Base-by-base conservation (phyloP, 2,329 filamentous ascomycete genomes). In the Fusarium xyrophilum region DNA sequence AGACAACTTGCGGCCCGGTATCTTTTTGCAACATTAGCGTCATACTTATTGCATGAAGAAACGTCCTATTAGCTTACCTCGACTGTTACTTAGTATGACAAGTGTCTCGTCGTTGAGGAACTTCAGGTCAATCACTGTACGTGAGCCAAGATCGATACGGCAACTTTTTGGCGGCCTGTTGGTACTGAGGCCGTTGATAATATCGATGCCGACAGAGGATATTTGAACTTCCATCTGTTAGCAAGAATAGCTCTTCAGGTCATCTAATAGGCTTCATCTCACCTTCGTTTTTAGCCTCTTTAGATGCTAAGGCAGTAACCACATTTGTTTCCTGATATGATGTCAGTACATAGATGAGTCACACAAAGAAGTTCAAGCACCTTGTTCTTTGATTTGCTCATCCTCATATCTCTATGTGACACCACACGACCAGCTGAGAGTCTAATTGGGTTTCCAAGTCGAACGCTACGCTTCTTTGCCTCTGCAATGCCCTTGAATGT, bases 401-500 rank as follows among this genome's bases (percentile, higher is more conserved):
- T 88, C 23, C 81, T 82, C 67, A 90, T 79, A 74, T 92, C 89
- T 55, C 86, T 77, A 61, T 75, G 86, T 74, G 70, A 86, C 70
- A 80, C 81, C 68, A 74, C 85, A 65, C 74, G 73, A 1, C 79
- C 80, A 13, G 85, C 62, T 3, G 80, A 78, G 8, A 89, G 71
- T 52, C 78, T 81, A 6, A 83, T 80, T 6, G 85, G 79, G 33
- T 84, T 83, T 6, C 89, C 89, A 70, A 93, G 89, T 8, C 89
- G 81, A 14, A 93, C 89, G 58, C 88, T 90, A 56, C 89, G 82
- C 72, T 87, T 84, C 78, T 93, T 86, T 10, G 89, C 86, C 77
- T 90, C 86, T 65, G 92, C 88, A 75, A 93, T 88, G 61, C 89
- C 83, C 56, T 86, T 78, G 72, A 93, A 92, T 4, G 93, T 83